A percentile compares a stretch with the other conserved stretches of the same genome.
These are phyloP conservation scores for Rhodamnia argentea DNA, from an alignment of 345 rosid species.

Conservation along the genomic window DNA sequence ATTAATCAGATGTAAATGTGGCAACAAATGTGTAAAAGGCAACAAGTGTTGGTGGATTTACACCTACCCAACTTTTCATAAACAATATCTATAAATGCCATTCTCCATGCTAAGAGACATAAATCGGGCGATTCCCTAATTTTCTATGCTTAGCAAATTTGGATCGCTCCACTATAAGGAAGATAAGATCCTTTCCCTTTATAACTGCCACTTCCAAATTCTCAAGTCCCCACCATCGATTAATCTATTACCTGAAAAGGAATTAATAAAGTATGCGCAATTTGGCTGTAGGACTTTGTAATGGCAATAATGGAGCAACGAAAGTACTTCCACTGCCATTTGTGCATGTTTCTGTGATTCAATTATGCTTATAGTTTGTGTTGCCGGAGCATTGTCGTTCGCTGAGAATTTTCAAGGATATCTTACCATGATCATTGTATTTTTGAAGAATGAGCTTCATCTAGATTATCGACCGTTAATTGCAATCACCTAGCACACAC, in stretches of 20 bases:
- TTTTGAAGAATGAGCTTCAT: neutral
- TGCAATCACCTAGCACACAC: neutral
- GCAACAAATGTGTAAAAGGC: neutral
- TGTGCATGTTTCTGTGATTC: neutral
- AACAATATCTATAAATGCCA: neutral
- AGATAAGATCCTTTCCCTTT: neutral
- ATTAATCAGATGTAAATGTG: neutral
- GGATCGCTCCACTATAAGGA: neutral
- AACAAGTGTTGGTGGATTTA: neutral
- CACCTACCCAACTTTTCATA: neutral
- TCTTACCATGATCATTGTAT: neutral
- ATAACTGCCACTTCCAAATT: neutral
- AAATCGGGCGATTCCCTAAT: neutral
- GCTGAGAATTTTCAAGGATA: neutral
- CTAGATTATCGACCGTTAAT: neutral
- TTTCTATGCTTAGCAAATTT: neutral
- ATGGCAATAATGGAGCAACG: neutral
- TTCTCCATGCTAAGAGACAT: neutral
- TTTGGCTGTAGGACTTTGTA: neutral
- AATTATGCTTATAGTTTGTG: neutral
- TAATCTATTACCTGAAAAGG: neutral
- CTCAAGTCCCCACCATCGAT: neutral
- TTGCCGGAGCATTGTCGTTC: neutral
- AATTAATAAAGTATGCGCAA: neutral
- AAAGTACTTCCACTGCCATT: neutral